Conservation (phyloP, 2,329 filamentous ascomycete genomes). For the Tolypocladium guangdongense region DNA sequence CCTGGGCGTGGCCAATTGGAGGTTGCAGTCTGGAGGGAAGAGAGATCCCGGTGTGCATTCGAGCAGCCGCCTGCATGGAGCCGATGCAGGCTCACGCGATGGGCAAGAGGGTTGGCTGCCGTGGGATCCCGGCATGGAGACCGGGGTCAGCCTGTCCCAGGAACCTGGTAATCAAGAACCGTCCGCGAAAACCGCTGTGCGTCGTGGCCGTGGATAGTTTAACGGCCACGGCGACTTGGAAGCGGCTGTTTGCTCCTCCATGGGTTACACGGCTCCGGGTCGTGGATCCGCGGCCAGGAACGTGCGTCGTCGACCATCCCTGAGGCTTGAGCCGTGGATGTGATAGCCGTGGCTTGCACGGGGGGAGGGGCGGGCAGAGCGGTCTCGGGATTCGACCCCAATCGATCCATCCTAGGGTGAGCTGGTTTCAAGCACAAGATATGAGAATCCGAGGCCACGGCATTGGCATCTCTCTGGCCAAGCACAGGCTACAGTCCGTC, state of each 20-base stretch:
- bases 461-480: not conserved
- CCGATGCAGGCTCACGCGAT: not conserved
- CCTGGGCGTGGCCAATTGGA: slow-evolving; percentile 1
- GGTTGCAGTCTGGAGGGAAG: not conserved
- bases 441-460: not conserved
- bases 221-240: not conserved
- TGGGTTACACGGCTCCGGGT: slow-evolving; percentile 8
- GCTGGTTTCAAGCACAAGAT: not conserved
- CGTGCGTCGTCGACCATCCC: slow-evolving; percentile 5
- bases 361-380: not conserved
- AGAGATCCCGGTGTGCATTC: slow-evolving; percentile 2
- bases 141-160: slow-evolving; percentile 1
- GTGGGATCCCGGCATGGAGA: not conserved
- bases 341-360: slow-evolving; percentile 3
- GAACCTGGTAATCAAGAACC: not conserved
- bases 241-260: slow-evolving; percentile 5
- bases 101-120: not conserved
- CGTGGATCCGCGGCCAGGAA: slow-evolving; percentile 4
- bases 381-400: not conserved
- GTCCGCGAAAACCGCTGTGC: not conserved
- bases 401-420: not conserved
- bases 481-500: not conserved
- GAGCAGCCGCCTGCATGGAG: slow-evolving; percentile 1
- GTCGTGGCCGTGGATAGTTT: not conserved
- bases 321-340: not conserved